These are phyloP conservation scores for Lactarius quietus DNA, from an alignment of 768 basidiomycete genomes.

Conservation along the genomic window DNA sequence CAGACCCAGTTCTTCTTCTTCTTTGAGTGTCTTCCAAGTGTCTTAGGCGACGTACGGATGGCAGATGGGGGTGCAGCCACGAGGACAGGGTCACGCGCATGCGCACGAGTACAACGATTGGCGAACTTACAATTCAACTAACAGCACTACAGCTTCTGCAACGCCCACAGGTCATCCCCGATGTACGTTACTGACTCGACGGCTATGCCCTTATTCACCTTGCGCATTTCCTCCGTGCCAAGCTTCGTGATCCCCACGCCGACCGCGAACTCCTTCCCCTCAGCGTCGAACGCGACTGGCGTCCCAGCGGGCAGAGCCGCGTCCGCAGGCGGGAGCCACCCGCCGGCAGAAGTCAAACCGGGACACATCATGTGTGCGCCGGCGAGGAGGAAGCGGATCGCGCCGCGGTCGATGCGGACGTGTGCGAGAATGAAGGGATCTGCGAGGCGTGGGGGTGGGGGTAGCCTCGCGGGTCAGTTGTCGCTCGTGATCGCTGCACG, in stretches of 20 bases:
- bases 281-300: conserved; percentile 89
- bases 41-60: too few species aligned
- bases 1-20: neutral
- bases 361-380: conserved; percentile 98
- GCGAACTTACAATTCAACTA: neutral
- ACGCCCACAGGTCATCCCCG: conserved; percentile 84
- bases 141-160: conserved; percentile 51
- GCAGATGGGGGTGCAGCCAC: neutral
- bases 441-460: conserved; percentile 35
- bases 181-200: conserved; percentile 85
- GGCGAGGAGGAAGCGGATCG: conserved; percentile 93
- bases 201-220: conserved; percentile 84
- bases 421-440: conserved; percentile 89
- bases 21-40: too few species aligned
- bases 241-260: conserved; percentile 83
- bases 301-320: conserved; percentile 63
- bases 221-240: conserved; percentile 84
- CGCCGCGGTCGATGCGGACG: conserved; percentile 91
- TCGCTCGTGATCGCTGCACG: neutral
- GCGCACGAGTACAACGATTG: neutral
- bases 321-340: conserved; percentile 74
- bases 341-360: conserved; percentile 90
- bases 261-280: conserved; percentile 90
- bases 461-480: neutral
- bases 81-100: neutral